Evolutionary conservation across 352 stramenopile genomes (phyloP).

Genomic region (Phytophthora meadii): DNA sequence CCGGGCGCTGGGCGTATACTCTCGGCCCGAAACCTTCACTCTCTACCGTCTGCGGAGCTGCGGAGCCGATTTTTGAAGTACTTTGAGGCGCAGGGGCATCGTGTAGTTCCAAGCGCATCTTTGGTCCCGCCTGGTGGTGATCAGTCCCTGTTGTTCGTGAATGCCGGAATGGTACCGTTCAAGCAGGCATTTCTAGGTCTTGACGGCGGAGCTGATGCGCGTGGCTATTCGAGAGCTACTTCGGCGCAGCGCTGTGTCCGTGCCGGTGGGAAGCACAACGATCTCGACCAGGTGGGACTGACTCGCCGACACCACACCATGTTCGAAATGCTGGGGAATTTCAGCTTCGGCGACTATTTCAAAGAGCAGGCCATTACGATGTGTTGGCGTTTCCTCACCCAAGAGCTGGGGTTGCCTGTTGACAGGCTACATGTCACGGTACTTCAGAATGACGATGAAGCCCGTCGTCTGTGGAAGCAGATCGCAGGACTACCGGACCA

Average conservation of each 20-base stretch:
- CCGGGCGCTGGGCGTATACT: background rate
- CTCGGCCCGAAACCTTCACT: conserved; percentile 44
- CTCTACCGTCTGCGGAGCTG: conserved; percentile 50
- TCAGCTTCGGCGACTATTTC: conserved; percentile 98
- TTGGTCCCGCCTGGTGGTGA: conserved; percentile 89
- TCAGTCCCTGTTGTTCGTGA: conserved; percentile 96
- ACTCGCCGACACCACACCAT: conserved; percentile 98
- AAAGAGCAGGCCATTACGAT: conserved; percentile 96
- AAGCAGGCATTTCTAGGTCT: conserved; percentile 89
- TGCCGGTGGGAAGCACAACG: conserved; percentile 98
- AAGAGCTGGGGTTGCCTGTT: conserved; percentile 76
- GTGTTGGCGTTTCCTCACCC: conserved; percentile 94
- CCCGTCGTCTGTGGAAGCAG: conserved; percentile 60
- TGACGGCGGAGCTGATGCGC: conserved; percentile 65
- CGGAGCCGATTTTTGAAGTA: conserved; percentile 70
- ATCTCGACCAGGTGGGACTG: conserved; percentile 98
- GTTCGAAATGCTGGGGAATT: conserved; percentile 99
- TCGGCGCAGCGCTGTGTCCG: conserved; percentile 98
- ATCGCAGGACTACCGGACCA: conserved; percentile 57
- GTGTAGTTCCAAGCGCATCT: conserved; percentile 69
- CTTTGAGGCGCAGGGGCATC: conserved; percentile 68
- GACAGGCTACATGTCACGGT: conserved; percentile 77
- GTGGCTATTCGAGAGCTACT: conserved; percentile 87
- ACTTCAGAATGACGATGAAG: conserved; percentile 69
- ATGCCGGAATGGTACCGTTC: conserved; percentile 97